Percentiles rank a stretch among this genome's conserved stretches.
phyloP scores from a whole-genome alignment of 2,329 filamentous ascomycete genomes.

The Diaporthe helianthi region DNA sequence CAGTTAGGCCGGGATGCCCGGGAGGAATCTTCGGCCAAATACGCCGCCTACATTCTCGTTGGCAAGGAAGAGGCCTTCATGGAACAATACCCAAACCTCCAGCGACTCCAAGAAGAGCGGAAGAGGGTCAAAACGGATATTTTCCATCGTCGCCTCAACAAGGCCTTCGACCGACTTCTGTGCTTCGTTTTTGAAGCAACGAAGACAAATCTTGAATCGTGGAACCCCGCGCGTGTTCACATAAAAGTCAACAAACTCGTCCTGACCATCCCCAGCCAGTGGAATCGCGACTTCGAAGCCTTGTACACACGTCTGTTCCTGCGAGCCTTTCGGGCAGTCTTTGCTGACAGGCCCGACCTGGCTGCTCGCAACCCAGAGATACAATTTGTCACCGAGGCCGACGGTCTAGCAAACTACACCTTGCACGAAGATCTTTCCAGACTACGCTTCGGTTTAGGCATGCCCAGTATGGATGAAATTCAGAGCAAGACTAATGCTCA shows the following conservation, averaged over 20 bases:
- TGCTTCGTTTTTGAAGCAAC: neutral
- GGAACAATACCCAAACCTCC: neutral
- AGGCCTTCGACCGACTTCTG: neutral
- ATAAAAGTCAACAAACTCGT: neutral
- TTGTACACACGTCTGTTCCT: neutral
- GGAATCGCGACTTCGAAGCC: neutral
- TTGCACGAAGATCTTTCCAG: neutral
- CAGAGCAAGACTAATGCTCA: neutral
- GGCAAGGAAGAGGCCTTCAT: neutral
- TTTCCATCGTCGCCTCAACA: neutral
- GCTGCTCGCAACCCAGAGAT: neutral
- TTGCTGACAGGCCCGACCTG: neutral
- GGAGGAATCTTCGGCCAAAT: neutral
- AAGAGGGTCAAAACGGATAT: accelerated
- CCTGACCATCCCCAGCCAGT: constrained; percentile 1
- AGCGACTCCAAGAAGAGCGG: neutral
- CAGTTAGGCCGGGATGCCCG: neutral
- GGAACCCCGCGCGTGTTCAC: accelerated
- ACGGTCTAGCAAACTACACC: neutral
- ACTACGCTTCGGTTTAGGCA: neutral
- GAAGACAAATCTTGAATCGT: neutral
- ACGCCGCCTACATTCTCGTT: neutral
- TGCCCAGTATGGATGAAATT: neutral
- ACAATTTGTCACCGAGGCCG: neutral
- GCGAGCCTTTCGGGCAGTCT: neutral